Percentiles rank a stretch among this genome's conserved stretches.
Conservation (phyloP, 2,329 filamentous ascomycete species). For the Xylaria sp. region DNA sequence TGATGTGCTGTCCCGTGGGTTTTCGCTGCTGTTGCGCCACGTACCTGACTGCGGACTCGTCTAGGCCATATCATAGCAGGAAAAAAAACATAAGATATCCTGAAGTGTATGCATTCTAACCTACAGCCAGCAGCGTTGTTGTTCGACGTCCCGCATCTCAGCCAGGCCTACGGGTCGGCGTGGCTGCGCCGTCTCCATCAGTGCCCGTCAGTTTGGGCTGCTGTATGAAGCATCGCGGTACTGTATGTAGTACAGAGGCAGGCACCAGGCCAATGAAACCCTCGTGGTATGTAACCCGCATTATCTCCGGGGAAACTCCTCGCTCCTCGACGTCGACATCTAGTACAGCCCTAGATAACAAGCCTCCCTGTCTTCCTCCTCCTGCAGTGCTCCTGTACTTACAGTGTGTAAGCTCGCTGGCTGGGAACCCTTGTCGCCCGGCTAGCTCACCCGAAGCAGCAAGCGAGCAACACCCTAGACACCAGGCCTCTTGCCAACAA, state of each 20-base stretch:
- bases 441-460: conserved; percentile 6
- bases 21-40: neutral
- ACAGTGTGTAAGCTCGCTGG: neutral
- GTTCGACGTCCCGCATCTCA: neutral
- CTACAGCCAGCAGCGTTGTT: neutral
- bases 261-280: conserved; percentile 11
- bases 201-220: neutral
- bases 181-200: neutral
- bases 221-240: neutral
- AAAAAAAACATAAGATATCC: neutral
- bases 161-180: neutral
- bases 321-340: neutral
- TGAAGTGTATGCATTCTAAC: neutral
- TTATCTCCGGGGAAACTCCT: conserved; percentile 11
- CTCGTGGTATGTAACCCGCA: neutral
- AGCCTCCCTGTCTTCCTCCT: conserved; percentile 18
- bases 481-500: neutral
- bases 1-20: neutral
- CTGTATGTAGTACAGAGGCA: neutral
- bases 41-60: neutral
- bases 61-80: neutral
- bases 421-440: conserved; percentile 8
- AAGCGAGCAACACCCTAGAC: neutral
- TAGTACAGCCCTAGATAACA: neutral
- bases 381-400: too few relatives aligned